Percentiles rank a stretch among this genome's conserved stretches.
Conservation (phyloP, 768 basidiomycete species). For the Lactifluus hygrophoroides region DNA sequence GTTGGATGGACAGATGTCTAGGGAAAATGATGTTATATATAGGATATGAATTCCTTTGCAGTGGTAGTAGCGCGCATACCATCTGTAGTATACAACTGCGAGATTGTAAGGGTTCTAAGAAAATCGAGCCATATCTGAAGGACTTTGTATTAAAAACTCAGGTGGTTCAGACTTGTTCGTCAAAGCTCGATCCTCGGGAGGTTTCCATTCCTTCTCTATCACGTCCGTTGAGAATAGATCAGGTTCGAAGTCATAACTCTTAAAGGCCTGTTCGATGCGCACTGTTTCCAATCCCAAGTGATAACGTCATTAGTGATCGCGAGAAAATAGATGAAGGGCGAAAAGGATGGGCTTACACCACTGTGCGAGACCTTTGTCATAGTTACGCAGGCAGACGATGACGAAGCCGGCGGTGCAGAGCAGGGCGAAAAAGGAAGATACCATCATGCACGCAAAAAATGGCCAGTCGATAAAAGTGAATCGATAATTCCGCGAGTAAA, state of each 20-base stretch:
- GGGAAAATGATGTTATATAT: no score
- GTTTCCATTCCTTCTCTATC: constrained; percentile 13
- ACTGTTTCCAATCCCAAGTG: constrained; percentile 9
- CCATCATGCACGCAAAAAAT: constrained; percentile 38
- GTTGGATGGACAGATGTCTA: no score
- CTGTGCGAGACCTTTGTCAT: constrained; percentile 45
- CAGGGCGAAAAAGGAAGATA: constrained; percentile 32
- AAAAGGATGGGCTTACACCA: constrained; percentile 39
- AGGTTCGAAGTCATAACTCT: constrained; percentile 6
- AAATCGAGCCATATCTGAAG: background rate
- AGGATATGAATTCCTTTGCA: no score
- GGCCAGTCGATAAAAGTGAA: constrained; percentile 37
- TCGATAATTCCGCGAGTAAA: constrained; percentile 25
- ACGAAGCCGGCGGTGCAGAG: constrained; percentile 37
- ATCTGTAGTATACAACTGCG: no score
- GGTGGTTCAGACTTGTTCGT: constrained; percentile 7
- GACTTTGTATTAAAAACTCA: background rate
- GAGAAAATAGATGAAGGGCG: background rate
- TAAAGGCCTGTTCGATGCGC: background rate
- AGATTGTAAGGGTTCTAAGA: no score
- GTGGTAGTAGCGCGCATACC: no score
- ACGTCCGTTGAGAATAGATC: constrained; percentile 4
- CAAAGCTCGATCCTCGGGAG: constrained; percentile 13
- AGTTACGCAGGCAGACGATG: constrained; percentile 42
- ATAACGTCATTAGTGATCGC: background rate